Percentiles rank a stretch among this genome's conserved stretches.
Evolutionary conservation across 345 rosid species (phyloP).

Genomic region (Syzygium jambos): DNA sequence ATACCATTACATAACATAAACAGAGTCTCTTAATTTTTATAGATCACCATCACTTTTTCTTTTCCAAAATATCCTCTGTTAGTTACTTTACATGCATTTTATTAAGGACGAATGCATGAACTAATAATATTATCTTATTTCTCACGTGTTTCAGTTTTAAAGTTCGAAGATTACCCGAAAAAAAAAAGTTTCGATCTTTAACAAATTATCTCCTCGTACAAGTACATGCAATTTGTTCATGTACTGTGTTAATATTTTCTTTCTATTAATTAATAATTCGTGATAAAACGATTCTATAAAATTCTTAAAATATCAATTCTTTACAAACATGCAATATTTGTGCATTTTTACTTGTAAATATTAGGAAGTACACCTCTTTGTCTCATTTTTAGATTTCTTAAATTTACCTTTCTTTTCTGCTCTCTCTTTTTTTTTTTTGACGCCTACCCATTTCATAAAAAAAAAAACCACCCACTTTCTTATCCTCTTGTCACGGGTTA

Average conservation of each 20-base stretch:
- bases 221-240: background rate
- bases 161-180: background rate
- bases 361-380: background rate
- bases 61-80: background rate
- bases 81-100: background rate
- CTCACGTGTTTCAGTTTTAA: background rate
- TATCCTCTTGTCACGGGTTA: background rate
- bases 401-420: background rate
- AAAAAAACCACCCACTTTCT: background rate
- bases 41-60: background rate
- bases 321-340: background rate
- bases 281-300: background rate
- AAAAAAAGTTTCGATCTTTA: background rate
- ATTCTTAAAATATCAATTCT: background rate
- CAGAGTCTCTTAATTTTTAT: background rate
- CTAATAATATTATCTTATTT: background rate
- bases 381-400: background rate
- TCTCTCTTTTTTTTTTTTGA: no score
- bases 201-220: background rate
- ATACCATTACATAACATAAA: background rate
- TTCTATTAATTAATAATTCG: background rate
- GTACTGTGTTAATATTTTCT: background rate
- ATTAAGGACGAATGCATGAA: background rate
- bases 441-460: background rate
- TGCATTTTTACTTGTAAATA: background rate